Evolutionary conservation across 139 green algal species (phyloP).

Genomic region (Chloropicon primus): DNA sequence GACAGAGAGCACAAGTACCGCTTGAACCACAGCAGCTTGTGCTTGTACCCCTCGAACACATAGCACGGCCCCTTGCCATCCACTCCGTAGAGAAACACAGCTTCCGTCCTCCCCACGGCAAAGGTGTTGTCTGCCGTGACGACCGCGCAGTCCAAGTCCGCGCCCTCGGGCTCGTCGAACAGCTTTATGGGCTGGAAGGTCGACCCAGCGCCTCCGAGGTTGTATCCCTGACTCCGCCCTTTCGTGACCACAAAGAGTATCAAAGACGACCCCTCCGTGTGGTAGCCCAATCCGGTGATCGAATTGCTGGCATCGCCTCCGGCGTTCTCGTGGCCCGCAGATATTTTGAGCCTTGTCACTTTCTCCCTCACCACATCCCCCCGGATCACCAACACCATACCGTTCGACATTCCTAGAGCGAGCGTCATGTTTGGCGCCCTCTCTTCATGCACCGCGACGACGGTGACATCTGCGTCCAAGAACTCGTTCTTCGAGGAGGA

Average conservation of each 20-base stretch:
- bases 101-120: conserved; percentile 32
- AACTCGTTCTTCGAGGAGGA: too few relatives aligned
- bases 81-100: conserved; percentile 59
- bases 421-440: background rate
- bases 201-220: background rate
- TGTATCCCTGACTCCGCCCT: background rate
- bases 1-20: conserved; percentile 17
- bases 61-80: conserved; percentile 54
- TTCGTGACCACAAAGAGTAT: conserved; percentile 12
- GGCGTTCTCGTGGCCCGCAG: background rate
- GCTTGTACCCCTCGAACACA: conserved; percentile 32
- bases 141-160: background rate
- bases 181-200: background rate
- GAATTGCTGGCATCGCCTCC: background rate
- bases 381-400: conserved; percentile 5
- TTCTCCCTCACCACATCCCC: conserved; percentile 9
- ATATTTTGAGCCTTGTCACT: background rate
- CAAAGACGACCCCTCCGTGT: background rate
- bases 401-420: conserved; percentile 1
- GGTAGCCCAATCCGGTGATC: conserved; percentile 10
- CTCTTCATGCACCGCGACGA: conserved; percentile 9
- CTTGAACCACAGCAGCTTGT: conserved; percentile 14
- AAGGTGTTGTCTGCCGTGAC: conserved; percentile 17
- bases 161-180: conserved; percentile 6
- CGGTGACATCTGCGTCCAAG: conserved; percentile 1